These are phyloP conservation scores for Ilyonectria mors-panacis DNA, from an alignment of 2,329 filamentous ascomycete species.

Conservation along the genomic window DNA sequence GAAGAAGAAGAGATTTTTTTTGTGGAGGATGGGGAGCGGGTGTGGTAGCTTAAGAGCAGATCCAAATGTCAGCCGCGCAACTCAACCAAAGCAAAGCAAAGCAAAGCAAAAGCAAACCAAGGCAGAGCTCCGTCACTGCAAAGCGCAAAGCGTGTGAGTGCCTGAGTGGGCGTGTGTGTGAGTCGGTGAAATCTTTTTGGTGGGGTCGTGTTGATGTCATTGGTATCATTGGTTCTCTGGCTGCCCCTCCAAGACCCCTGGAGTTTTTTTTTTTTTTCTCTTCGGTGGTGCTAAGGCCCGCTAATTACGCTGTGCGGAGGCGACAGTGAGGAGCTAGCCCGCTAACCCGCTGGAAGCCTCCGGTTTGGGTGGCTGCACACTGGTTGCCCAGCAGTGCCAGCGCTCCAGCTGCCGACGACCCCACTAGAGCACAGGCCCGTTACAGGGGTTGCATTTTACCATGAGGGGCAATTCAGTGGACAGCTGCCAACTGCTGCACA, in stretches of 20 bases:
- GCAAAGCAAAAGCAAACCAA: constrained; percentile 25
- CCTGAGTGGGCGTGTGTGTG: background rate
- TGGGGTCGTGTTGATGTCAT: constrained; percentile 50
- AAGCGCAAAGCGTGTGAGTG: background rate
- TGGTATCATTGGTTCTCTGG: constrained; percentile 48
- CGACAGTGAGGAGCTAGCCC: constrained; percentile 10
- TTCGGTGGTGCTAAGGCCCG: constrained; percentile 16
- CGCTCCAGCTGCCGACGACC: constrained; percentile 27
- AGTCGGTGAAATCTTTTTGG: constrained; percentile 48
- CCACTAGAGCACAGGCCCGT: constrained; percentile 37
- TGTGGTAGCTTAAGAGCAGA: constrained; percentile 14
- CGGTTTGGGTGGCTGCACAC: constrained; percentile 15
- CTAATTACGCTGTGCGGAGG: constrained; percentile 11
- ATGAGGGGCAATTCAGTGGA: constrained; percentile 2
- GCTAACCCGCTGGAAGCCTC: constrained; percentile 8
- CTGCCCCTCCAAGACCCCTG: constrained; percentile 42
- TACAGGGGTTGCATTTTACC: constrained; percentile 33
- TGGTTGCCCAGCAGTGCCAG: constrained; percentile 19
- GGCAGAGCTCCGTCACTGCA: constrained; percentile 29
- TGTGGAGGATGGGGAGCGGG: constrained; percentile 18
- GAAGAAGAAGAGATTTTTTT: constrained; percentile 26
- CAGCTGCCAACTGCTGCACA: background rate
- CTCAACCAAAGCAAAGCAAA: constrained; percentile 5
- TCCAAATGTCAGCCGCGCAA: constrained; percentile 6
- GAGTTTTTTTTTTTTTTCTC: constrained; percentile 35